These are phyloP conservation scores for Dioscorea alata DNA, from an alignment of 106 monocot species.

Conservation along the genomic window DNA sequence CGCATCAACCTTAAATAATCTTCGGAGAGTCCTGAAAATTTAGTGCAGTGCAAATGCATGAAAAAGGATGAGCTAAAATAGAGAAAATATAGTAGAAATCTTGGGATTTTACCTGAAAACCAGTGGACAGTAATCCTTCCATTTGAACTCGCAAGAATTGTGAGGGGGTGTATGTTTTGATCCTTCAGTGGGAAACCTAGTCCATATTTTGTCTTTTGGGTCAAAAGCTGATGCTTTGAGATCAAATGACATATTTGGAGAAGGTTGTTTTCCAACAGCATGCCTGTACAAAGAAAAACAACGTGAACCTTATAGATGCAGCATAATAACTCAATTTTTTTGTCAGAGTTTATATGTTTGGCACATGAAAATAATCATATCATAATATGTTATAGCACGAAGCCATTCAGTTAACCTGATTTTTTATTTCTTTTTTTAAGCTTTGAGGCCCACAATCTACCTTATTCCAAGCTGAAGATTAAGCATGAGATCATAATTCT, in stretches of 20 bases:
- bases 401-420: too few species aligned
- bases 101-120: constrained; percentile 63
- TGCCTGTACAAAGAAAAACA: constrained; percentile 28
- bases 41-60: background rate
- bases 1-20: constrained; percentile 85
- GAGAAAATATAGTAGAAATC: background rate
- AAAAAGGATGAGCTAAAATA: background rate
- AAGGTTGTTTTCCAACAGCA: constrained; percentile 64
- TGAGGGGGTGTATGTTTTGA: constrained; percentile 82
- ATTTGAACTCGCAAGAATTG: constrained; percentile 77
- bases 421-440: too few species aligned
- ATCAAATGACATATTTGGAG: constrained; percentile 33
- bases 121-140: constrained; percentile 92
- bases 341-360: too few species aligned
- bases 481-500: constrained; percentile 97
- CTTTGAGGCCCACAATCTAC: constrained; percentile 28
- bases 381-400: too few species aligned
- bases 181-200: constrained; percentile 85
- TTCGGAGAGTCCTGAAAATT: constrained; percentile 59
- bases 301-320: too few species aligned
- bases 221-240: constrained; percentile 78
- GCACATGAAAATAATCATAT: too few species aligned
- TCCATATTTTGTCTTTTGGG: constrained; percentile 87
- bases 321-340: too few species aligned
- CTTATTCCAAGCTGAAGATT: constrained; percentile 97